Percentiles rank a stretch among this genome's conserved stretches.
Conservation (phyloP, 2,329 filamentous ascomycete species). For the Cytospora leucostoma region DNA sequence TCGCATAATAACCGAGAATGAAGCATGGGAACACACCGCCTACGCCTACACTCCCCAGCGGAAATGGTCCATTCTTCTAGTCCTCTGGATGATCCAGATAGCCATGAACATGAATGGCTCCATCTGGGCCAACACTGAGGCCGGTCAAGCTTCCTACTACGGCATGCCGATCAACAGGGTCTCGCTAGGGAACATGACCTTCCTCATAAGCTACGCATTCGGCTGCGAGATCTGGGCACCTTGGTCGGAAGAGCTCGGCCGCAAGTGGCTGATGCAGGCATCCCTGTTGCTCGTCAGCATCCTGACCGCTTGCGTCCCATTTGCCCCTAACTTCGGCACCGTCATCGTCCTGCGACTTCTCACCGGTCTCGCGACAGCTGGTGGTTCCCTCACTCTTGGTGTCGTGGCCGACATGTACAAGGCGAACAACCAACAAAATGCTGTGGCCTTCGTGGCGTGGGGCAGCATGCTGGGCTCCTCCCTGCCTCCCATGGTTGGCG, state of each 20-base stretch:
- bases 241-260: constrained; percentile 56
- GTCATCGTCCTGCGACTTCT: constrained; percentile 47
- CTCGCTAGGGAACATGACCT: constrained; percentile 49
- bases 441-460: constrained; percentile 57
- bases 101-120: constrained; percentile 61
- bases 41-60: neutral
- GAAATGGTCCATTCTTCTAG: neutral
- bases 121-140: constrained; percentile 52
- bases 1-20: constrained; percentile 7
- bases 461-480: constrained; percentile 51
- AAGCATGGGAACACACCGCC: constrained; percentile 3
- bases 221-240: constrained; percentile 55
- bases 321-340: constrained; percentile 43
- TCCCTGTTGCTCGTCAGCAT: constrained; percentile 55
- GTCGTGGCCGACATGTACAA: constrained; percentile 66
- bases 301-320: constrained; percentile 49
- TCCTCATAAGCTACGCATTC: constrained; percentile 55
- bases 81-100: constrained; percentile 41
- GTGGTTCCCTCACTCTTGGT: constrained; percentile 64
- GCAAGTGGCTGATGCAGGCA: constrained; percentile 51
- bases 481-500: constrained; percentile 56
- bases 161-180: constrained; percentile 47
- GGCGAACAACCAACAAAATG: constrained; percentile 57
- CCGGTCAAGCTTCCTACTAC: constrained; percentile 46
- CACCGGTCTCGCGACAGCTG: constrained; percentile 61